Conservation (phyloP, 2,329 filamentous ascomycete genomes). For the Lecanosticta acicola region DNA sequence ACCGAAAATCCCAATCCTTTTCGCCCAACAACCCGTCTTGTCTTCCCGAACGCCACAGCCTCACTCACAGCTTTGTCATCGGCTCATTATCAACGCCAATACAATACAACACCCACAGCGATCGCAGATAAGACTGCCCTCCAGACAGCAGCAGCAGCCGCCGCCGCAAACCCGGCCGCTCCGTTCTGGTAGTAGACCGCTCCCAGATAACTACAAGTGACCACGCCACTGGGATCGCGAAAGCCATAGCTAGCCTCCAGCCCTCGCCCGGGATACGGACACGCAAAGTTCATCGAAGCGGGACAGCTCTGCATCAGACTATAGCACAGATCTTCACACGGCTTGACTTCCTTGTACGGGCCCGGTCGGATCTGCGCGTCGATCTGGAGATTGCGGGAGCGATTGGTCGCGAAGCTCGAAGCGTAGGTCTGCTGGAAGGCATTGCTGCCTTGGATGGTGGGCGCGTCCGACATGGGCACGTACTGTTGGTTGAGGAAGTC, state of each 20-base stretch:
- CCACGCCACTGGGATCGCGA: slow-evolving; percentile 17
- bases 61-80: no score
- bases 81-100: no score
- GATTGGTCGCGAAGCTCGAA: slow-evolving; percentile 30
- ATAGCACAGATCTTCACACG: slow-evolving; percentile 84
- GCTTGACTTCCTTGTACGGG: slow-evolving; percentile 88
- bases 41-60: no score
- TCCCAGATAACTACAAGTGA: slow-evolving; percentile 34
- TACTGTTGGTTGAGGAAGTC: slow-evolving; percentile 24
- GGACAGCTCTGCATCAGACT: slow-evolving; percentile 81
- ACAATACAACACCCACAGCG: not conserved
- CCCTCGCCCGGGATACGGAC: slow-evolving; percentile 53
- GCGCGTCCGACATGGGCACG: slow-evolving; percentile 31
- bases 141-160: not conserved
- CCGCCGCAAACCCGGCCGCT: not conserved
- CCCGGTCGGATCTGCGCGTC: slow-evolving; percentile 69
- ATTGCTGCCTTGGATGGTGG: slow-evolving; percentile 27
- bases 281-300: slow-evolving; percentile 65
- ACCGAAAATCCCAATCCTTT: no score
- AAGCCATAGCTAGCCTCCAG: slow-evolving; percentile 49
- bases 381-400: slow-evolving; percentile 36
- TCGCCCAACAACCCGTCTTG: no score
- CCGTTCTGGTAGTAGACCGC: slow-evolving; percentile 32
- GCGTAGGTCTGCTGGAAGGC: slow-evolving; percentile 30
- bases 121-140: not conserved